Evolutionary conservation across 805 yeast genomes (phyloP).

Genomic region (Kluyveromyces lactis): DNA sequence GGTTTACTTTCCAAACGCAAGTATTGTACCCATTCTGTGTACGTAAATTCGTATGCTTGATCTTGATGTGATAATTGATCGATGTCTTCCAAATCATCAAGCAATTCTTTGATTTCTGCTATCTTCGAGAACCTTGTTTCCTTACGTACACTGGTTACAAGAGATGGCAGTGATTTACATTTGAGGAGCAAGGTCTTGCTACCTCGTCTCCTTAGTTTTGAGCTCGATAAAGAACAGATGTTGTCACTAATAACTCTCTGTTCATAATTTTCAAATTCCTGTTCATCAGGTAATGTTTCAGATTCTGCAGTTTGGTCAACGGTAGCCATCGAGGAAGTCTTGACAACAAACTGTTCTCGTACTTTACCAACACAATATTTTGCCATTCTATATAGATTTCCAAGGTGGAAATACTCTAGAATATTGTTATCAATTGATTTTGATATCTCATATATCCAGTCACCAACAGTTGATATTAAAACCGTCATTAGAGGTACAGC

Average conservation of each 20-base stretch:
- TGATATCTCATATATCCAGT: slow-evolving; percentile 27
- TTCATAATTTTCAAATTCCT: neutral
- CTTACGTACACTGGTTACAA: neutral
- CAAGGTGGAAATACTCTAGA: neutral
- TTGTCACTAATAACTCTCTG: neutral
- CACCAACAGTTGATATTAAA: slow-evolving; percentile 65
- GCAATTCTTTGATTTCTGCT: neutral
- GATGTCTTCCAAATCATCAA: slow-evolving; percentile 13
- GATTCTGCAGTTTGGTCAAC: neutral
- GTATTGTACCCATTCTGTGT: slow-evolving; percentile 21
- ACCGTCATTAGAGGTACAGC: slow-evolving; percentile 88
- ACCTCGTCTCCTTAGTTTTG: neutral
- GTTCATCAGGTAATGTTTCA: neutral
- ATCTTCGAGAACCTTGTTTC: neutral
- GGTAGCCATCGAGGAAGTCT: no score
- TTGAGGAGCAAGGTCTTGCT: neutral
- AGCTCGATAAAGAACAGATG: no score
- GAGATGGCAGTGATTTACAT: neutral
- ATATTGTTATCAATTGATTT: slow-evolving; percentile 15
- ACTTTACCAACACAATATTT: neutral
- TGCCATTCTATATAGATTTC: neutral
- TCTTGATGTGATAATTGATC: slow-evolving; percentile 14
- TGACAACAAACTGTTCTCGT: neutral
- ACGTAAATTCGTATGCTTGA: slow-evolving; percentile 14
- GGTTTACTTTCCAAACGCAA: slow-evolving; percentile 9